Percentiles rank a stretch among this genome's conserved stretches.
These are phyloP conservation scores for Leccinellum luteum DNA, from an alignment of 768 basidiomycete genomes.

Conservation along the genomic window DNA sequence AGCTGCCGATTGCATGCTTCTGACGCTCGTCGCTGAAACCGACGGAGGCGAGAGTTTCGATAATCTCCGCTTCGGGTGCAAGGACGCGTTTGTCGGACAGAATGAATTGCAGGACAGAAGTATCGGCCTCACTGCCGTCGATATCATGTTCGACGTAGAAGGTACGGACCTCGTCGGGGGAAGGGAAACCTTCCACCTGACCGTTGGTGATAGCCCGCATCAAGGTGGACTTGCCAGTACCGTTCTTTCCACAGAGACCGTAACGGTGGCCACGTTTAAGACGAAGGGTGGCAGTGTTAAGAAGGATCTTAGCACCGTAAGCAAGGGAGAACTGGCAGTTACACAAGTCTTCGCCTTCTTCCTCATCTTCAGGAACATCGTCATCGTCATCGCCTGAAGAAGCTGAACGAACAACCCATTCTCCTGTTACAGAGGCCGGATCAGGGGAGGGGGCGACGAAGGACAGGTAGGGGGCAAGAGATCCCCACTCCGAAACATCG, in stretches of 20 bases:
- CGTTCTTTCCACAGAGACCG: constrained; percentile 97
- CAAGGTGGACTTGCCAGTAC: constrained; percentile 95
- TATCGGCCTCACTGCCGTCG: constrained; percentile 91
- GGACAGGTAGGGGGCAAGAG: constrained; percentile 71
- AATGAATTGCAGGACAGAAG: constrained; percentile 88
- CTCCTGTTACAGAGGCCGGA: constrained; percentile 62
- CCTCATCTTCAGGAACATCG: constrained; percentile 80
- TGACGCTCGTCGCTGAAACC: constrained; percentile 91
- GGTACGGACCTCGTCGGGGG: constrained; percentile 94
- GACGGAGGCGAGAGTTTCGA: constrained; percentile 83
- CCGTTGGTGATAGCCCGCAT: constrained; percentile 94
- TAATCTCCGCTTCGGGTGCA: constrained; percentile 63
- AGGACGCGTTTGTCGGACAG: constrained; percentile 79
- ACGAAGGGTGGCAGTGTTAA: constrained; percentile 94
- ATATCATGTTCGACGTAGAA: constrained; percentile 99
- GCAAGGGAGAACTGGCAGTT: constrained; percentile 99
- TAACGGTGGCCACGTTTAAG: constrained; percentile 99
- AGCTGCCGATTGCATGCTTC: constrained; percentile 76
- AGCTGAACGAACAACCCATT: constrained; percentile 91
- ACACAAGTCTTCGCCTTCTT: constrained; percentile 98
- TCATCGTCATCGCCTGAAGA: constrained; percentile 69
- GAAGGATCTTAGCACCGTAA: constrained; percentile 97
- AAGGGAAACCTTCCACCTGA: constrained; percentile 98
- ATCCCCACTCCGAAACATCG: constrained; percentile 84
- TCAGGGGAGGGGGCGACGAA: constrained; percentile 66